Percentiles rank a stretch among this genome's conserved stretches.
phyloP scores from a whole-genome alignment of 257 asterid species.

The Phtheirospermum japonicum region DNA sequence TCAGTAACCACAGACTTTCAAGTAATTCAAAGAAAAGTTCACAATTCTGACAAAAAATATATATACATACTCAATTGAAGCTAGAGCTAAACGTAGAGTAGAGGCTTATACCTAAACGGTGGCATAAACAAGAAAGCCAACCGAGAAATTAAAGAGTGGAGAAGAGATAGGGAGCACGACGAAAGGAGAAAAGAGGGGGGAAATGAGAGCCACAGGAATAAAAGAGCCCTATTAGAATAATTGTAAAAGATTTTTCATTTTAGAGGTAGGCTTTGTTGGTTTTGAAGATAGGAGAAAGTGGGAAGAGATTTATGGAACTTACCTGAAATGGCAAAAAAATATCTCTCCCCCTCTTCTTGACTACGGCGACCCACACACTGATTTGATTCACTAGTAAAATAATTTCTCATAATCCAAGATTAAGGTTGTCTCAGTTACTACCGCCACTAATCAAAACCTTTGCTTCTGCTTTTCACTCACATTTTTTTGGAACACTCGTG shows the following conservation, averaged over 20 bases:
- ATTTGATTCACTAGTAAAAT: constrained; percentile 8
- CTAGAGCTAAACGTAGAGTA: background rate
- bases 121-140: constrained; percentile 12
- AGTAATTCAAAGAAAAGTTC: constrained; percentile 3
- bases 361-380: constrained; percentile 23
- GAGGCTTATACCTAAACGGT: constrained; percentile 28
- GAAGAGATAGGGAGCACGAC: constrained; percentile 11
- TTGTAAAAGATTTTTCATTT: constrained; percentile 4
- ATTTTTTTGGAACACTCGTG: no score
- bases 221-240: constrained; percentile 32
- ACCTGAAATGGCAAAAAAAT: constrained; percentile 43
- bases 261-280: constrained; percentile 30
- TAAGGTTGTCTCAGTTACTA: no score
- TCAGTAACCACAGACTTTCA: background rate
- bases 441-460: no score
- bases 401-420: no score
- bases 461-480: no score
- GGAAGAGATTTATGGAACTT: constrained; percentile 34
- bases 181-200: constrained; percentile 21
- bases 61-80: background rate
- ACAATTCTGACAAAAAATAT: background rate
- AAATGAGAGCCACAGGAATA: constrained; percentile 41
- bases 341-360: constrained; percentile 31
- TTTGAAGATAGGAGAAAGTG: background rate
- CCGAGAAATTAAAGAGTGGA: constrained; percentile 12